Evolutionary conservation across 2,329 filamentous ascomycete species (phyloP).

Genomic region (Zymoseptoria ardabiliae): DNA sequence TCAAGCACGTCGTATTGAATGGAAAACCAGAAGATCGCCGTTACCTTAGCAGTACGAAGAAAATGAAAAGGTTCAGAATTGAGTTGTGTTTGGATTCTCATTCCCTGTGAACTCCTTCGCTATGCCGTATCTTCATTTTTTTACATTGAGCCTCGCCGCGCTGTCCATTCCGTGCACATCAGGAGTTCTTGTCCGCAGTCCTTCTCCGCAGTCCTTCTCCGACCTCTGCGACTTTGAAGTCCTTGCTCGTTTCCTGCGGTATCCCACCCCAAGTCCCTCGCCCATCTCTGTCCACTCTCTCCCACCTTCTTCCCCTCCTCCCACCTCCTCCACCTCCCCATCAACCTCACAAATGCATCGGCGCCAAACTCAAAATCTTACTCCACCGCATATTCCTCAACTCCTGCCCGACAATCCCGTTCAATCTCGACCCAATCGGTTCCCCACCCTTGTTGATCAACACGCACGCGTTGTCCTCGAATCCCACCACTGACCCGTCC

Average conservation of each 20-base stretch:
- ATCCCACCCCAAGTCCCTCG: background rate
- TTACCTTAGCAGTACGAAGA: background rate
- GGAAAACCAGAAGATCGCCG: background rate
- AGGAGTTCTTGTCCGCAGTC: too few relatives aligned
- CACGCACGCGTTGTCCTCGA: conserved; percentile 97
- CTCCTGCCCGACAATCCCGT: conserved; percentile 81
- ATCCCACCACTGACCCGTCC: conserved; percentile 84
- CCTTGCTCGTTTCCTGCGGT: background rate
- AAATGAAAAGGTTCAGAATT: background rate
- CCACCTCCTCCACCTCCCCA: background rate
- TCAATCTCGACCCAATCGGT: conserved; percentile 86
- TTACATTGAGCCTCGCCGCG: background rate
- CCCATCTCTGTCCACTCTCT: background rate
- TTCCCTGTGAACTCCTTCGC: conserved; percentile 5
- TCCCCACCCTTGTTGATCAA: conserved; percentile 95
- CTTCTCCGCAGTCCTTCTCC: too few relatives aligned
- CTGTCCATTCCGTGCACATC: background rate
- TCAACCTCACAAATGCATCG: conserved; percentile 60
- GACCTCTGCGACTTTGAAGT: too few relatives aligned
- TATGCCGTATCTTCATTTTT: conserved; percentile 3
- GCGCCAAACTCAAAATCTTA: conserved; percentile 93
- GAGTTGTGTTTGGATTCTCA: background rate
- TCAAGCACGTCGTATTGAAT: background rate
- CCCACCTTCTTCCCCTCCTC: background rate
- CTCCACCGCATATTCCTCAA: conserved; percentile 91